A percentile compares a stretch with the other conserved stretches of the same genome.
Evolutionary conservation across 352 stramenopile genomes (phyloP).

Genomic region (Globisporangium abappressorium): DNA sequence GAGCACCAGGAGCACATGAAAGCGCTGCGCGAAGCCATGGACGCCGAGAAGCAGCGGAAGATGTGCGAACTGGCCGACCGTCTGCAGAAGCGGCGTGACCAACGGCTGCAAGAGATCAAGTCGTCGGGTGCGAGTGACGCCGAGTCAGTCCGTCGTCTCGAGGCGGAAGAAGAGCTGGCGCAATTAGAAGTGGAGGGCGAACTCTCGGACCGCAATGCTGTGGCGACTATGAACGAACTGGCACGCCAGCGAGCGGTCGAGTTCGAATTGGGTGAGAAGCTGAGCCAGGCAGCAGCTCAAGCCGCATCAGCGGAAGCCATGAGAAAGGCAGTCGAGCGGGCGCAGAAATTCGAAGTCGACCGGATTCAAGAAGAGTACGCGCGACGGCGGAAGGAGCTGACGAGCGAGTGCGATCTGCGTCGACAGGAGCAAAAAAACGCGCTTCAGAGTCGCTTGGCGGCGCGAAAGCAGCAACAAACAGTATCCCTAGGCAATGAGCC

Average conservation of each 20-base stretch:
- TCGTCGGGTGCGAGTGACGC: neutral
- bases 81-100: conserved; percentile 9
- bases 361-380: conserved; percentile 11
- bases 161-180: conserved; percentile 5
- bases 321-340: conserved; percentile 8
- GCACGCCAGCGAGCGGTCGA: conserved; percentile 6
- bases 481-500: neutral
- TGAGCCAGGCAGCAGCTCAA: neutral
- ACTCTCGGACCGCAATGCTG: neutral
- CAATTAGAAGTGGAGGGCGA: neutral
- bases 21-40: conserved; percentile 18
- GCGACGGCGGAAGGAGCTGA: neutral
- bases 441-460: neutral
- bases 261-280: neutral
- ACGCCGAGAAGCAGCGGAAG: conserved; percentile 28
- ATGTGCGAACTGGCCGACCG: conserved; percentile 22
- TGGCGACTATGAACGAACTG: neutral
- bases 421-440: conserved; percentile 3
- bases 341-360: neutral
- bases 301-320: conserved; percentile 3
- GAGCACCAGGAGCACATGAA: conserved; percentile 25
- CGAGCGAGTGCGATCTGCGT: neutral
- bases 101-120: conserved; percentile 4
- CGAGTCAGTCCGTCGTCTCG: neutral
- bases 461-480: neutral